Evolutionary conservation across 805 yeast species (phyloP), one percentile per base, ranked within the genome.

Genomic region (Zygoascus biomembranicola): DNA sequence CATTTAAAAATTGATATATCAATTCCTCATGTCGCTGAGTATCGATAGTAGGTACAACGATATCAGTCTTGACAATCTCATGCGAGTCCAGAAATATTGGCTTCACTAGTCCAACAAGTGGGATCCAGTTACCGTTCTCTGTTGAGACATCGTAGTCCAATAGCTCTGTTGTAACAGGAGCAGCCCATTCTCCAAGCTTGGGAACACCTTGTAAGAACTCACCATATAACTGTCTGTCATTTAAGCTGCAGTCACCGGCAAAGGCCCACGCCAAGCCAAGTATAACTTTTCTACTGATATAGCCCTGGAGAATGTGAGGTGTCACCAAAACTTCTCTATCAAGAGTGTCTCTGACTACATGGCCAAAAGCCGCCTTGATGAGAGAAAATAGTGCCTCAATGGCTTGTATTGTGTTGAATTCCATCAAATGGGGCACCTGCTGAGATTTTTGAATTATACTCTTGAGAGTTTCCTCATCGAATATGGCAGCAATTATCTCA

Each of bases 31-130:
- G 87, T 53, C 82, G 74, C 1, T 76, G 64, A 0, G 97, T 90
- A 59, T 90, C 97, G 0, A 79, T 62, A 0, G 98, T 92, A 0
- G 95, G 87, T 9, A 92, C 77, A 0, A 92, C 79, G 0, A 81
- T 65, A 58, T 80, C 83, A 0, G 95, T 81, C 44, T 76, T 72
- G 8, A 75, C 63, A 1, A 89, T 78, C 45, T 82, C 77, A 23
- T 80, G 79, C 0, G 85, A 77, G 45, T 83, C 86, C 2, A 85
- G 63, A 5, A 76, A 75, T 1, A 68, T 58, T 0, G 57, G 54
- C 0, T 77, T 76, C 0, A 84, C 79, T 8, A 60, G 57, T 0
- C 62, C 50, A 5, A 61, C 55, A 75, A 79, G 74, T 2, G 70
- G 57, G 1, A 57, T 59, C 84, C 87, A 80, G 0, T 69, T 69